Percentiles rank a stretch among this genome's conserved stretches.
Conservation (phyloP, 2,329 filamentous ascomycete genomes). For the Exutisphaerella laricina region DNA sequence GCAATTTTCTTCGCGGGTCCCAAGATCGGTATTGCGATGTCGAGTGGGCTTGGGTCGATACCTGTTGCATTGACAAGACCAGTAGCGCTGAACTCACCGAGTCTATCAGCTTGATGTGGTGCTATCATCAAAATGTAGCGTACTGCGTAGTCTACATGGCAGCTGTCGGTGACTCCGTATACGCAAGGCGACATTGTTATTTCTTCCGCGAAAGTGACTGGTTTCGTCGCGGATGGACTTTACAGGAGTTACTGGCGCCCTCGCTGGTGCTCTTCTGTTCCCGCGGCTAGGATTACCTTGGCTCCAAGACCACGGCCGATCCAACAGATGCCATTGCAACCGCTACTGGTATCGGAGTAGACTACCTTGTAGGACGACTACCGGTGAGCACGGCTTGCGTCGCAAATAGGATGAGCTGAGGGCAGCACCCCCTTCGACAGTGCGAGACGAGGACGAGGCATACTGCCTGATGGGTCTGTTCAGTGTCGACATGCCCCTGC, state of each 20-base stretch:
- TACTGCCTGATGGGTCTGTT: constrained; percentile 21
- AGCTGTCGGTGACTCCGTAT: not conserved
- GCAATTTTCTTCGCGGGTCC: too few relatives aligned
- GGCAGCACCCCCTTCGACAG: constrained; percentile 8
- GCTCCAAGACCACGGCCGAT: not conserved
- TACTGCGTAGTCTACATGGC: not conserved
- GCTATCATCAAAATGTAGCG: not conserved
- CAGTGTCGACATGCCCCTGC: constrained; percentile 18
- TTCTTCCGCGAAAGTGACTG: not conserved
- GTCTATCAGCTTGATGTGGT: not conserved
- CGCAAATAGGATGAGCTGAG: constrained; percentile 13
- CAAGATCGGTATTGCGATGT: too few relatives aligned
- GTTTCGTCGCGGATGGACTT: not conserved
- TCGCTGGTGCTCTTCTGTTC: not conserved
- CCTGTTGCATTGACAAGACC: not conserved
- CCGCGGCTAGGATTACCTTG: not conserved
- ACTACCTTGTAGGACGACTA: not conserved
- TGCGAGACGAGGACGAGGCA: constrained; percentile 16
- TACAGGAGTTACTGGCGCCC: not conserved
- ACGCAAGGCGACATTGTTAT: not conserved
- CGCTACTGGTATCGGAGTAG: not conserved
- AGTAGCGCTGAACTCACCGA: not conserved
- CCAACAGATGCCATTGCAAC: not conserved
- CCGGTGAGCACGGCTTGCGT: not conserved
- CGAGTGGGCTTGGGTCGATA: not conserved